Percentiles rank a stretch among this genome's conserved stretches.
phyloP scores from a whole-genome alignment of 2,329 filamentous ascomycete genomes.

The Stachybotrys chlorohalonatus region DNA sequence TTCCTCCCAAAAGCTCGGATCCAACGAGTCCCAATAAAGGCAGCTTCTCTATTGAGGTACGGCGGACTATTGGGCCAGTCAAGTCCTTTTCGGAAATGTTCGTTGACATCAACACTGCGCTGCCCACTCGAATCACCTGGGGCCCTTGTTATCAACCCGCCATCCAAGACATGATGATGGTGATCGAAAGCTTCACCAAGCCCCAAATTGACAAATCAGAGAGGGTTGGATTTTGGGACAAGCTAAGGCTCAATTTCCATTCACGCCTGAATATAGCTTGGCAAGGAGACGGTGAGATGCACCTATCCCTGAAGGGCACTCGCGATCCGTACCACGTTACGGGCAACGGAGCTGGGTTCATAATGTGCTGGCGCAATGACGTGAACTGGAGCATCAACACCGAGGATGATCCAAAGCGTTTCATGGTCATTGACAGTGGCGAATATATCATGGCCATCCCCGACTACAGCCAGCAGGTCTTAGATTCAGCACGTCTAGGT shows the following conservation, averaged over 20 bases:
- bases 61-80: constrained; percentile 84
- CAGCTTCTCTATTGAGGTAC: constrained; percentile 76
- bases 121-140: constrained; percentile 93
- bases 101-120: constrained; percentile 85
- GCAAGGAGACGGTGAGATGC: constrained; percentile 93
- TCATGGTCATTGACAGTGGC: constrained; percentile 92
- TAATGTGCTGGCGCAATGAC: constrained; percentile 98
- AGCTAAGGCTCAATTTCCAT: constrained; percentile 89
- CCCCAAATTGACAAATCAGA: constrained; percentile 91
- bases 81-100: constrained; percentile 94
- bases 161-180: constrained; percentile 99
- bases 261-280: constrained; percentile 82
- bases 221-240: constrained; percentile 96
- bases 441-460: constrained; percentile 93
- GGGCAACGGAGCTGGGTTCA: constrained; percentile 84
- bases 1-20: constrained; percentile 57
- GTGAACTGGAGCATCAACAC: constrained; percentile 80
- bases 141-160: constrained; percentile 95
- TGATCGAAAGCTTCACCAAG: constrained; percentile 94
- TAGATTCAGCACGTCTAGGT: constrained; percentile 45
- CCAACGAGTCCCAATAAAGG: constrained; percentile 46
- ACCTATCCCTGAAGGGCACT: constrained; percentile 82
- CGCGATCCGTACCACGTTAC: constrained; percentile 91
- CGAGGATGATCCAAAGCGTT: constrained; percentile 78
- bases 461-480: constrained; percentile 82